Percentiles rank a stretch among this genome's conserved stretches.
Evolutionary conservation across 306 rosid genomes (phyloP).

Genomic region (Nissolia schottii): DNA sequence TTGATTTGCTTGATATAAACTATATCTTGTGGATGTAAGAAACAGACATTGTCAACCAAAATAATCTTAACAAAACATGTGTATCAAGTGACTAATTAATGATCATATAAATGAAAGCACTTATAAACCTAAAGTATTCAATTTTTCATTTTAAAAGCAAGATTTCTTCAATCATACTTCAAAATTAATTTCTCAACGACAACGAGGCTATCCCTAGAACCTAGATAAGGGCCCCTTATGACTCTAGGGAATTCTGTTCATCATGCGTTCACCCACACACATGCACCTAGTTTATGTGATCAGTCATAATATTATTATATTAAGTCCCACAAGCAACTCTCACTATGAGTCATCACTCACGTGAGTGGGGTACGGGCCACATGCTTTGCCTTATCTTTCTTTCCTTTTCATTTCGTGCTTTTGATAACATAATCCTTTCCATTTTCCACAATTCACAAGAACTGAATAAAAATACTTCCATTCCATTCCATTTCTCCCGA

Average conservation of each 20-base stretch:
- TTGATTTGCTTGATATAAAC: background rate
- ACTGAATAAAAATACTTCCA: no score
- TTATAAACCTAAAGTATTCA: no score
- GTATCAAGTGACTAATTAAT: no score
- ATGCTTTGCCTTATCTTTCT: background rate
- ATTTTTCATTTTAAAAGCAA: background rate
- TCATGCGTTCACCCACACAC: background rate
- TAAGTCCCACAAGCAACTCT: background rate
- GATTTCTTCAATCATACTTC: background rate
- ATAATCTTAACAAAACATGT: background rate
- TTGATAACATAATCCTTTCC: background rate
- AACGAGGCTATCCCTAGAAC: background rate
- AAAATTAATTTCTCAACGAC: background rate
- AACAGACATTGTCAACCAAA: background rate
- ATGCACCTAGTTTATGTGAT: background rate
- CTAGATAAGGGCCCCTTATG: background rate
- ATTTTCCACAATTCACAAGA: no score
- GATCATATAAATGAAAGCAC: no score
- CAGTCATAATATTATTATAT: background rate
- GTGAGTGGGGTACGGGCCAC: conserved; percentile 13
- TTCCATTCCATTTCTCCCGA: no score
- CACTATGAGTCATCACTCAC: background rate
- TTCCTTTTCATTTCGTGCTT: background rate
- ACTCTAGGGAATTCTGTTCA: background rate
- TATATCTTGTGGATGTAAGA: background rate